Base-by-base conservation (phyloP, 108 stramenopile genomes). In the Pseudonitzschia delicatissima region DNA sequence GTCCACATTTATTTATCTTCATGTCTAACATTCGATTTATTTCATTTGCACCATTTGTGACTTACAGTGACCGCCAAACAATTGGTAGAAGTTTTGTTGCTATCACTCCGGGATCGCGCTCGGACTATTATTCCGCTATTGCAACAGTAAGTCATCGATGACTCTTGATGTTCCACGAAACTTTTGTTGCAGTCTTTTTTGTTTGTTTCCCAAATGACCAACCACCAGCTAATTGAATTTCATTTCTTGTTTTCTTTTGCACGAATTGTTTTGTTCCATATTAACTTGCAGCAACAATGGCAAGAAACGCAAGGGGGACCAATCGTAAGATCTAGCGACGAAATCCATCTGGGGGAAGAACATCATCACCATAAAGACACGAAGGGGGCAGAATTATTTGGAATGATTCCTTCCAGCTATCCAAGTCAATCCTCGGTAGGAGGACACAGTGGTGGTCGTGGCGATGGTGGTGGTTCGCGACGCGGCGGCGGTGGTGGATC, bases 81-180 rank as follows among this genome's bases (percentile, higher is more conserved):
- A 88, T 94, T 77, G 86, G 93, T 13, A 67, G 84, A 62, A 80
- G 83, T 58, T 93, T 82, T 67, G 83, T 97, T 45, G 96, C 96
- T 77, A 91, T 97, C 5, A 86, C 88, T 57, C 87, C 91, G 61
- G 89, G 91, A 18, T 90, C 93, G 53, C 78, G 96, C 23, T 64
- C 76, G 31, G 93, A 95, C 32, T 97, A 97, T 75, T 97, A 97
- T 69, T 77, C 78, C 31, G 96, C 96, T 9, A 85, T 97, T 68
- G 83, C 82, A 51, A 59, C 74, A 70, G 92, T 93, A 82, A 81
- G 88, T 85, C 25, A 34, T 35, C 1, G 3, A 29, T 39, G 2
- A 44, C 5, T 61, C 31, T 37, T 61, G 6, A 2, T 27, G 21
- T 40, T 27, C 39, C 34, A 39, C 37, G 44, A 4, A 17, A 45